These are phyloP conservation scores for Linderniella brevidens DNA, from an alignment of 257 asterid species.

Conservation along the genomic window DNA sequence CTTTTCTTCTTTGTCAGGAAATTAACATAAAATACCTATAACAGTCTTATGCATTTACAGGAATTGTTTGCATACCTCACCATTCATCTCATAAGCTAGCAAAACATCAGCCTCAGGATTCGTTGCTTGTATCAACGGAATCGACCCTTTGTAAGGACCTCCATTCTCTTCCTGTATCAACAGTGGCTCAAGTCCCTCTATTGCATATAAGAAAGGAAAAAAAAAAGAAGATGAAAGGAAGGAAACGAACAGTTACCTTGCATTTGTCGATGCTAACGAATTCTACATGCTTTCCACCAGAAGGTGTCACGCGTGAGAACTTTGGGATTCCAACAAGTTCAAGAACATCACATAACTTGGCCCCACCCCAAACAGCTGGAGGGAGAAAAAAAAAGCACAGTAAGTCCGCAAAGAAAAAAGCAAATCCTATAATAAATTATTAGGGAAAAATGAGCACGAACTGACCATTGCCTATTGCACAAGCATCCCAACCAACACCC, in stretches of 20 bases:
- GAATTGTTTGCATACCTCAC: conserved; percentile 42
- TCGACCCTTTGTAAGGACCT: conserved; percentile 94
- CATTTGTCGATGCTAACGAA: conserved; percentile 95
- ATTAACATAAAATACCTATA: too few relatives aligned
- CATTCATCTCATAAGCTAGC: conserved; percentile 96
- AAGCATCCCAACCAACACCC: conserved; percentile 94
- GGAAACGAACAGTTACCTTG: conserved; percentile 39
- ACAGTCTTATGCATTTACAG: neutral
- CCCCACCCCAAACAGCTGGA: conserved; percentile 95
- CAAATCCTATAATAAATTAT: too few relatives aligned
- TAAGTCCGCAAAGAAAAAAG: conserved; percentile 1
- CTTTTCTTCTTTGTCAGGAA: too few relatives aligned
- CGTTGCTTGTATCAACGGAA: conserved; percentile 80
- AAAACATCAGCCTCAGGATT: conserved; percentile 87
- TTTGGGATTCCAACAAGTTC: conserved; percentile 68
- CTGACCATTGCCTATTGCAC: conserved; percentile 79
- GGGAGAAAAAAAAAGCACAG: conserved; percentile 4
- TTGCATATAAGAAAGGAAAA: conserved; percentile 1
- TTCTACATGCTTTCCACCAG: conserved; percentile 82
- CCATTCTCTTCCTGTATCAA: conserved; percentile 78
- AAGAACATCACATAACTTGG: conserved; percentile 83
- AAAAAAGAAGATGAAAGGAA: conserved; percentile 6
- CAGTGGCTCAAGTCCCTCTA: conserved; percentile 5
- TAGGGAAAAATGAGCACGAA: too few relatives aligned
- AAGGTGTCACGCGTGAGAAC: conserved; percentile 34